Evolutionary conservation across 306 rosid species (phyloP).

Genomic region (Quercus suber): DNA sequence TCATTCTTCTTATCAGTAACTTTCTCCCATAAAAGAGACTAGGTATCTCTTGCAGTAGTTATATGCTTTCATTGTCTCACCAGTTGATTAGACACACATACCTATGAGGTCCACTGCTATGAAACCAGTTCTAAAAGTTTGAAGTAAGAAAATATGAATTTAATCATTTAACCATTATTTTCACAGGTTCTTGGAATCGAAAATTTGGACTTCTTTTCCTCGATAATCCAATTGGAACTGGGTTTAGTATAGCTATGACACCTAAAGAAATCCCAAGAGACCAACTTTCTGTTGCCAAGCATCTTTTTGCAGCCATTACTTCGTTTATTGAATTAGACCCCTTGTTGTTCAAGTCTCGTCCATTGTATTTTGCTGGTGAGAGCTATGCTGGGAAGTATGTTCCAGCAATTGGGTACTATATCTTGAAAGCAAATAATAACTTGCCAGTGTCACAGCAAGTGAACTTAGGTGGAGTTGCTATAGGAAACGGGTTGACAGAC

Average conservation of each 20-base stretch:
- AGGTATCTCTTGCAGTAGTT: no score
- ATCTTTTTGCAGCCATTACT: constrained; percentile 65
- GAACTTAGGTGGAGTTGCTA: constrained; percentile 63
- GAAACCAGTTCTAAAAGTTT: no score
- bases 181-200: constrained; percentile 54
- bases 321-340: constrained; percentile 48
- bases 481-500: constrained; percentile 75
- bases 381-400: constrained; percentile 84
- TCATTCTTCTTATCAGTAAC: no score
- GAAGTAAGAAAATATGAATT: no score
- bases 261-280: constrained; percentile 60
- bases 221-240: constrained; percentile 77
- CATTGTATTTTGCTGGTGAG: constrained; percentile 74
- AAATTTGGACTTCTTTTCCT: constrained; percentile 68
- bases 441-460: constrained; percentile 26
- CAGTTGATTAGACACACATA: no score
- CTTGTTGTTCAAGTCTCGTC: constrained; percentile 45
- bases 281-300: constrained; percentile 46
- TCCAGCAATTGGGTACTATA: constrained; percentile 66
- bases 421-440: constrained; percentile 39
- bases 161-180: no score
- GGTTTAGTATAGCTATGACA: constrained; percentile 61
- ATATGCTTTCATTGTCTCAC: no score
- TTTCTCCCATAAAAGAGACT: no score
- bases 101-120: no score